Conservation (phyloP, 495 filamentous ascomycete genomes). For the Stereocaulon alpinum region DNA sequence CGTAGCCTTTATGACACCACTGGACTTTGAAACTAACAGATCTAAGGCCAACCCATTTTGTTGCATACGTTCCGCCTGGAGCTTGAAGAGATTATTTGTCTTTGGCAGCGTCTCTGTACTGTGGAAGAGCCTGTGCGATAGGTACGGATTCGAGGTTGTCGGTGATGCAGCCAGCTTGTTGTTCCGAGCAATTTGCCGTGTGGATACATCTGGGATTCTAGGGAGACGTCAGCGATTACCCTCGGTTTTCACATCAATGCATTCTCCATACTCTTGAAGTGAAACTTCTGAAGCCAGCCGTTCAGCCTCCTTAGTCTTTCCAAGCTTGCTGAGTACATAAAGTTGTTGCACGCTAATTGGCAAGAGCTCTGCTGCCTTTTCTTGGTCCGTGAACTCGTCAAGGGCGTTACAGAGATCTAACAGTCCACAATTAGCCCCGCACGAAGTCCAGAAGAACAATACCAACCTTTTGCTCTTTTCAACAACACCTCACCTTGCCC, state of each 20-base stretch:
- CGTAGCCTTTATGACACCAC: conserved; percentile 60
- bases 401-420: conserved; percentile 70
- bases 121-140: conserved; percentile 58
- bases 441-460: neutral
- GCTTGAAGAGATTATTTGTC: conserved; percentile 66
- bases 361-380: conserved; percentile 70
- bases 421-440: conserved; percentile 16
- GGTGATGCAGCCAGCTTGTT: conserved; percentile 57
- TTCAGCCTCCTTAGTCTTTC: conserved; percentile 63
- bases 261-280: conserved; percentile 45
- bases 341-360: conserved; percentile 82
- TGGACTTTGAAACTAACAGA: conserved; percentile 68
- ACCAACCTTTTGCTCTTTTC: conserved; percentile 63
- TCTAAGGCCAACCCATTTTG: conserved; percentile 63
- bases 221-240: conserved; percentile 23
- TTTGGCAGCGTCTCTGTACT: conserved; percentile 45
- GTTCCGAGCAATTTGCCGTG: conserved; percentile 65
- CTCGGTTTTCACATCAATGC: neutral
- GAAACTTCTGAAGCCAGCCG: conserved; percentile 53
- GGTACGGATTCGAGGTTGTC: conserved; percentile 60
- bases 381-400: conserved; percentile 73
- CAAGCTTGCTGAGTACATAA: conserved; percentile 64
- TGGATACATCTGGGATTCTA: conserved; percentile 70
- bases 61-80: conserved; percentile 56
- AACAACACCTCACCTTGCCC: conserved; percentile 65